A percentile compares a stretch with the other conserved stretches of the same genome.
Evolutionary conservation across 1,284 basidiomycete species (phyloP).

Genomic region (Phaffia rhodozyma): DNA sequence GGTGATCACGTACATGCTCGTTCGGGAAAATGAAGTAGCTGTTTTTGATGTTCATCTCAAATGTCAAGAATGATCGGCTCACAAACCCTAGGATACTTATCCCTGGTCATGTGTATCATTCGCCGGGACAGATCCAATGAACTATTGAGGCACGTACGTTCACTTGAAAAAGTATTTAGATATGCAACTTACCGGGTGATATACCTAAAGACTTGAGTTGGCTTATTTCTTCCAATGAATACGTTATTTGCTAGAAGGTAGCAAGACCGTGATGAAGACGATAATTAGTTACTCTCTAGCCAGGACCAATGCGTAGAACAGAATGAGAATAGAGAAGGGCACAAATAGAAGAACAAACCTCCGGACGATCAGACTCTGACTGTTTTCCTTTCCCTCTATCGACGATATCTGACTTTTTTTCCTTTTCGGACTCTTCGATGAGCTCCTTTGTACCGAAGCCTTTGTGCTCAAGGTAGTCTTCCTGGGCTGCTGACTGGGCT

Average conservation of each 20-base stretch:
- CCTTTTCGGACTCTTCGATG: background rate
- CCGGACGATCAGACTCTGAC: too few relatives aligned
- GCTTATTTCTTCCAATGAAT: slow-evolving; percentile 56
- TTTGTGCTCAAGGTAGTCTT: too few relatives aligned
- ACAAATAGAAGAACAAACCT: too few relatives aligned
- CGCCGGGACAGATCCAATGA: background rate
- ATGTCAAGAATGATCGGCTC: slow-evolving; percentile 51
- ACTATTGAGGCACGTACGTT: background rate
- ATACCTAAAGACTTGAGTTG: slow-evolving; percentile 67
- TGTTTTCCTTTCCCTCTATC: too few relatives aligned
- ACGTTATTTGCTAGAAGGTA: background rate
- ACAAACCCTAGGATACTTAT: slow-evolving; percentile 91
- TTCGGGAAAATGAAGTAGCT: slow-evolving; percentile 86
- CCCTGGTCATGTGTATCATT: slow-evolving; percentile 33
- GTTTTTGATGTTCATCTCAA: slow-evolving; percentile 86
- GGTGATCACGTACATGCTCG: slow-evolving; percentile 50
- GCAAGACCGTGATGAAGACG: background rate
- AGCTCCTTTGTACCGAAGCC: background rate
- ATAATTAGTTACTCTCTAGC: too few relatives aligned
- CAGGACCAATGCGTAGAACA: too few relatives aligned
- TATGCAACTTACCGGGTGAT: slow-evolving; percentile 48
- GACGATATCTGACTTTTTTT: too few relatives aligned
- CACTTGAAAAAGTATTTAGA: background rate
- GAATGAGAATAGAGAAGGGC: too few relatives aligned
- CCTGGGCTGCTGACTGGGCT: background rate